phyloP scores from a whole-genome alignment of 2,329 filamentous ascomycete genomes.

The Ophiostoma ulmi region DNA sequence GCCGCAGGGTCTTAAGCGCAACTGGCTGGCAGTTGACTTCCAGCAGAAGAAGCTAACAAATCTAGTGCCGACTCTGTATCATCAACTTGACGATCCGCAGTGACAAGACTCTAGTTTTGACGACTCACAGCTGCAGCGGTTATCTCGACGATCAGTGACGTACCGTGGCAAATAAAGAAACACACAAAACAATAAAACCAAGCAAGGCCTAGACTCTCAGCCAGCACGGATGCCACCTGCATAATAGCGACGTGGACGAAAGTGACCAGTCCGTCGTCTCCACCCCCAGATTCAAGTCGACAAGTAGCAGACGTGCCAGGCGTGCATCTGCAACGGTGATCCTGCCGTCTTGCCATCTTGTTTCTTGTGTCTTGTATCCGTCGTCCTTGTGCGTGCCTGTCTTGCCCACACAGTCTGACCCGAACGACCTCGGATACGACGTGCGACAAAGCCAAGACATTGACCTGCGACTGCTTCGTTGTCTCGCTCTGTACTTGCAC shows the following conservation, averaged over 20 bases:
- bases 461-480: not conserved
- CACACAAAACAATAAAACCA: not conserved
- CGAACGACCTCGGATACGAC: slow-evolving; percentile 11
- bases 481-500: not conserved
- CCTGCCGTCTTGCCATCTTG: not conserved
- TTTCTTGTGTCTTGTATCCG: not conserved
- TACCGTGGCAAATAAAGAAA: not conserved
- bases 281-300: not conserved
- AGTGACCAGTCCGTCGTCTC: not conserved
- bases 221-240: not conserved
- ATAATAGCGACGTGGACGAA: not conserved
- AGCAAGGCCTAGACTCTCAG: not conserved
- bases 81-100: not conserved
- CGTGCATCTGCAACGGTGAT: slow-evolving; percentile 16
- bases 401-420: not conserved
- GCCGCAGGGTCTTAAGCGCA: not conserved
- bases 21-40: not conserved
- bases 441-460: slow-evolving; percentile 11
- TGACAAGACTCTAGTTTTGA: too few relatives aligned
- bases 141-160: not conserved
- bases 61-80: not conserved
- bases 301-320: not conserved
- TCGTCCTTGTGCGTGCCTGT: not conserved
- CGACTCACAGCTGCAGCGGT: not conserved
- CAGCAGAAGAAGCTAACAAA: slow-evolving; percentile 1